A percentile compares a stretch with the other conserved stretches of the same genome.
These are phyloP conservation scores for Rhodotorula sp. DNA, from an alignment of 1,284 basidiomycete genomes.

Conservation along the genomic window DNA sequence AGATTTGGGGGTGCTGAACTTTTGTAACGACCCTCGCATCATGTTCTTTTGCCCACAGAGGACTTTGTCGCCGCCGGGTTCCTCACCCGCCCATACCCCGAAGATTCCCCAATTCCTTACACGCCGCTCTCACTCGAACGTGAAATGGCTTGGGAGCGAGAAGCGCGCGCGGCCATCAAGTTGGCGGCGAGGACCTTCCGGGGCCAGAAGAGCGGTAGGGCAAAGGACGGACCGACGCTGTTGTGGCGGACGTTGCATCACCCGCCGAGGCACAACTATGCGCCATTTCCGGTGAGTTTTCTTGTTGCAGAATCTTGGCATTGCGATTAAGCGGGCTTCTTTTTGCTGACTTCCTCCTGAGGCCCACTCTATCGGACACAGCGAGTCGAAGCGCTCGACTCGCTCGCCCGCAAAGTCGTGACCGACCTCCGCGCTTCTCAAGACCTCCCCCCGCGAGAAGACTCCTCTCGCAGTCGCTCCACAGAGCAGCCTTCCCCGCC, in stretches of 20 bases:
- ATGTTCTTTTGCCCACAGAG: too few relatives aligned
- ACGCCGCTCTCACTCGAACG: conserved; percentile 26
- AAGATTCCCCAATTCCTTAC: conserved; percentile 39
- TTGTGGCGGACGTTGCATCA: conserved; percentile 39
- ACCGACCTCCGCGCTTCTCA: conserved; percentile 25
- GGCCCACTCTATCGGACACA: neutral
- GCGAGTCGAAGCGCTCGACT: conserved; percentile 39
- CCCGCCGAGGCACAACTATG: conserved; percentile 40
- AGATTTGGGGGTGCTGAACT: neutral
- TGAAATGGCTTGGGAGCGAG: conserved; percentile 32
- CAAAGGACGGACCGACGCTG: conserved; percentile 31
- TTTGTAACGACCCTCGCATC: neutral
- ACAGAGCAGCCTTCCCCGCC: neutral
- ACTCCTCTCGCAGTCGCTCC: neutral
- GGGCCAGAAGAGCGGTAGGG: conserved; percentile 23
- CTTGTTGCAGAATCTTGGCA: neutral
- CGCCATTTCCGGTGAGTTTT: conserved; percentile 33
- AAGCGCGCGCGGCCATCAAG: conserved; percentile 37
- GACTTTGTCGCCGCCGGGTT: conserved; percentile 38
- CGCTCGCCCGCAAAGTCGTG: conserved; percentile 34
- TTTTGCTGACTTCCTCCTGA: neutral
- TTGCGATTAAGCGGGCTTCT: neutral
- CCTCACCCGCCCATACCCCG: conserved; percentile 34
- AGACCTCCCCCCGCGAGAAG: neutral
- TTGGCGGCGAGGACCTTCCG: conserved; percentile 23